phyloP scores from a whole-genome alignment of 331 rosid species.

The Acacia concinna region DNA sequence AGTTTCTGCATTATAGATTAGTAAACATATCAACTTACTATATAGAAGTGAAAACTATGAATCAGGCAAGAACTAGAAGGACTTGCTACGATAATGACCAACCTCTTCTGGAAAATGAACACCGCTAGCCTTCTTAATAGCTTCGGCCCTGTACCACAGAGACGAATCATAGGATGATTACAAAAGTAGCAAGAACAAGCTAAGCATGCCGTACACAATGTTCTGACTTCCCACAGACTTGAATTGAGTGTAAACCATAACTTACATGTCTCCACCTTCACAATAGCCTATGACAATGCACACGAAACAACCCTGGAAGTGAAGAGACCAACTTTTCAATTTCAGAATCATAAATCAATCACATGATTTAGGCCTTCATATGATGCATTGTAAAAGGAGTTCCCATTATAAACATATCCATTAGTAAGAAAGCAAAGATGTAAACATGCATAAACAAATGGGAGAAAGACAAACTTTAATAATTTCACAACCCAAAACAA shows the following conservation, averaged over 20 bases:
- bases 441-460: constrained; percentile 1
- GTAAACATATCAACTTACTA: constrained; percentile 10
- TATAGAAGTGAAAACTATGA: constrained; percentile 13
- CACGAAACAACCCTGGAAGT: constrained; percentile 90
- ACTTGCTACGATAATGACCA: constrained; percentile 22
- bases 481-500: constrained; percentile 3
- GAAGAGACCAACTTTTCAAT: constrained; percentile 16
- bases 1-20: constrained; percentile 57
- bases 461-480: background rate
- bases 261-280: constrained; percentile 96
- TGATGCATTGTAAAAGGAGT: constrained; percentile 1
- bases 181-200: constrained; percentile 2
- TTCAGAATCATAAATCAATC: constrained; percentile 28
- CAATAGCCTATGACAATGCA: constrained; percentile 91
- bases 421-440: background rate
- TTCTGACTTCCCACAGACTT: constrained; percentile 19
- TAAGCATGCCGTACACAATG: background rate
- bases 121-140: constrained; percentile 70
- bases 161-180: constrained; percentile 9
- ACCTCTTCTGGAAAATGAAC: constrained; percentile 92
- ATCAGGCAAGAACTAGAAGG: constrained; percentile 8
- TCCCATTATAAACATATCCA: background rate
- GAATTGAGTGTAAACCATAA: constrained; percentile 24
- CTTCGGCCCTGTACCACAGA: constrained; percentile 44
- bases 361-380: constrained; percentile 8